A percentile compares a stretch with the other conserved stretches of the same genome.
Evolutionary conservation across 345 rosid genomes (phyloP).

Genomic region (Pistacia integerrima): DNA sequence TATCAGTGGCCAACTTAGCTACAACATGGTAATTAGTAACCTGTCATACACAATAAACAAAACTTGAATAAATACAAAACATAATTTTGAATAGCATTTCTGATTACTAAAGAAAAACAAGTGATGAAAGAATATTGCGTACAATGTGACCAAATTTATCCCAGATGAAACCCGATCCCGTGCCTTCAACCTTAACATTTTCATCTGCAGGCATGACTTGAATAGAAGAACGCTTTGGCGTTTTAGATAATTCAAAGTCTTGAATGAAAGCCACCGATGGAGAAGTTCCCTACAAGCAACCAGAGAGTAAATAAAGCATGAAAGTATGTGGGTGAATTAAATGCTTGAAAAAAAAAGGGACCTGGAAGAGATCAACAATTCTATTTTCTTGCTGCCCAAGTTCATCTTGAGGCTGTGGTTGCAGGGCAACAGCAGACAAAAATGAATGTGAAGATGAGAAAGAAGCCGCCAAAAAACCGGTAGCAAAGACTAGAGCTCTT

Average conservation of each 20-base stretch:
- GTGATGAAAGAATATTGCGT: slow-evolving; percentile 22
- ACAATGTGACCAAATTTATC: slow-evolving; percentile 96
- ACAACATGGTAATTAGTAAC: slow-evolving; percentile 89
- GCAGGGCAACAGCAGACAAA: slow-evolving; percentile 50
- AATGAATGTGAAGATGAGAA: slow-evolving; percentile 26
- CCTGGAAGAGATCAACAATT: slow-evolving; percentile 76
- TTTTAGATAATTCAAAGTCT: slow-evolving; percentile 65
- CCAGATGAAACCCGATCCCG: slow-evolving; percentile 95
- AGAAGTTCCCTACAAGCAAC: slow-evolving; percentile 52
- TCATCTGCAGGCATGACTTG: slow-evolving; percentile 36
- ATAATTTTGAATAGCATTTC: too few species aligned
- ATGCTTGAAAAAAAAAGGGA: slow-evolving; percentile 12
- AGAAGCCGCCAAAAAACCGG: slow-evolving; percentile 38
- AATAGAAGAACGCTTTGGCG: slow-evolving; percentile 31
- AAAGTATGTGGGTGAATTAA: background rate
- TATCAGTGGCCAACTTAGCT: slow-evolving; percentile 75
- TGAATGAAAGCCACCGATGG: slow-evolving; percentile 75
- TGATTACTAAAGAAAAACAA: background rate
- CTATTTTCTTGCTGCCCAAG: slow-evolving; percentile 74
- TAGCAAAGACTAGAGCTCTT: slow-evolving; percentile 49
- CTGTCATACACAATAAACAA: slow-evolving; percentile 37
- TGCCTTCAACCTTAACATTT: slow-evolving; percentile 71
- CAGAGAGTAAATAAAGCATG: too few species aligned
- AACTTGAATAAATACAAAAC: background rate
- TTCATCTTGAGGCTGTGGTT: slow-evolving; percentile 39